phyloP scores from a whole-genome alignment of 1,284 basidiomycete species.

The Ceratobasidium sp. region DNA sequence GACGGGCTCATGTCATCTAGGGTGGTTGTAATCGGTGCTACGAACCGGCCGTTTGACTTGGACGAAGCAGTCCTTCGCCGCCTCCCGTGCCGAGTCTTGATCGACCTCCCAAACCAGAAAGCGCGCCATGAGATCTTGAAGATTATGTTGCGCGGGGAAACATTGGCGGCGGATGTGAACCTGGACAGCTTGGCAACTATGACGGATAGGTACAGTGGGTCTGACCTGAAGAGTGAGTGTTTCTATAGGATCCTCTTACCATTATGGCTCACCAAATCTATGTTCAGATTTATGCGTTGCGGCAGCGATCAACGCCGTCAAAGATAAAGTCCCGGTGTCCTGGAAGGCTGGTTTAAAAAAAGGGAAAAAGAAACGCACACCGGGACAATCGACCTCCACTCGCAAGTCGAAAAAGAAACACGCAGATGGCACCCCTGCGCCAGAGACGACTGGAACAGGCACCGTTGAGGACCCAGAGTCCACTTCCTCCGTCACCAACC shows the following conservation, averaged over 20 bases:
- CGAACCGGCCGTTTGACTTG: conserved; percentile 87
- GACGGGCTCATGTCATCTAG: conserved; percentile 89
- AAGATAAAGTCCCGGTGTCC: conserved; percentile 83
- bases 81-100: conserved; percentile 83
- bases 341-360: conserved; percentile 63
- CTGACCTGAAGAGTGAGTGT: conserved; percentile 89
- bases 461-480: neutral
- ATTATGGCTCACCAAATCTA: too few species aligned
- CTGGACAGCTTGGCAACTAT: conserved; percentile 73
- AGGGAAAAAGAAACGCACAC: neutral
- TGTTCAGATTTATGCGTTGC: conserved; percentile 87
- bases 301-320: conserved; percentile 89
- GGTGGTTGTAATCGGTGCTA: conserved; percentile 95
- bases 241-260: conserved; percentile 48
- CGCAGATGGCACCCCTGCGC: neutral
- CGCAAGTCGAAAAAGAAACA: neutral
- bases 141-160: conserved; percentile 85
- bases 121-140: conserved; percentile 88
- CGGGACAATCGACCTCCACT: neutral
- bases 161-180: conserved; percentile 76
- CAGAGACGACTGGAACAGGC: neutral
- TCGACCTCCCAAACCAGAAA: conserved; percentile 86
- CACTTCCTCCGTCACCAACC: too few species aligned
- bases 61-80: conserved; percentile 89
- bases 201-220: conserved; percentile 90